Percentiles rank a stretch among this genome's conserved stretches.
Conservation (phyloP, 495 filamentous ascomycete genomes). For the Zalerion maritima region DNA sequence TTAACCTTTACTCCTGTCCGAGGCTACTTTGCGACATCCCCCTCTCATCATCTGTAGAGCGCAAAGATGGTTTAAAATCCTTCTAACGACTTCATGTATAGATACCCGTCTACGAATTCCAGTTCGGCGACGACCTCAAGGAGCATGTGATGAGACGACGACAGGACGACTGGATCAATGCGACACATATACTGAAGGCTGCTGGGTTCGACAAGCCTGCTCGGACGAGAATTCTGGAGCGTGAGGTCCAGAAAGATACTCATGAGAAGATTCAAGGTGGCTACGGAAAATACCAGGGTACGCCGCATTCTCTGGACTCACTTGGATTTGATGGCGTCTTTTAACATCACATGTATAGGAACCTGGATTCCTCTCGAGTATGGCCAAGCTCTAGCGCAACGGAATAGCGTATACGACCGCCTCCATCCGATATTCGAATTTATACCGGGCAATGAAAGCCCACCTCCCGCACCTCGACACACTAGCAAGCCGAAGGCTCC, state of each 20-base stretch:
- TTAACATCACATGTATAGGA: constrained; percentile 34
- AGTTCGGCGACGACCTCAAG: constrained; percentile 54
- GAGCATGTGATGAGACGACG: constrained; percentile 81
- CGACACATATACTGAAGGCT: constrained; percentile 85
- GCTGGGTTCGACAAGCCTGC: constrained; percentile 64
- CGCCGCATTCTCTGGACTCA: too few relatives aligned
- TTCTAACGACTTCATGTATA: constrained; percentile 56
- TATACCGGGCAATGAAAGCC: constrained; percentile 67
- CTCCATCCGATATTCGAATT: constrained; percentile 82
- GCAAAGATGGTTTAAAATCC: constrained; percentile 36
- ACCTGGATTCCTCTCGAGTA: constrained; percentile 90
- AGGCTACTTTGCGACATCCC: neutral
- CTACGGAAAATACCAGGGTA: constrained; percentile 97
- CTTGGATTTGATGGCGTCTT: neutral
- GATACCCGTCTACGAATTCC: constrained; percentile 85
- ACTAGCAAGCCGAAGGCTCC: constrained; percentile 59
- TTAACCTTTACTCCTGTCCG: constrained; percentile 1
- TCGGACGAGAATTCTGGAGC: constrained; percentile 82
- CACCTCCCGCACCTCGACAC: constrained; percentile 89
- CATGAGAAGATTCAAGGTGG: constrained; percentile 98
- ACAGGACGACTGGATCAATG: constrained; percentile 83
- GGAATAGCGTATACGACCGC: constrained; percentile 72
- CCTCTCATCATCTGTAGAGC: neutral
- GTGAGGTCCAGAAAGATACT: constrained; percentile 88
- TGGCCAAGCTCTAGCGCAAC: constrained; percentile 64